Base-by-base conservation (phyloP, 192 early-diverging fungal genomes). In the Umbelopsis sp. region DNA sequence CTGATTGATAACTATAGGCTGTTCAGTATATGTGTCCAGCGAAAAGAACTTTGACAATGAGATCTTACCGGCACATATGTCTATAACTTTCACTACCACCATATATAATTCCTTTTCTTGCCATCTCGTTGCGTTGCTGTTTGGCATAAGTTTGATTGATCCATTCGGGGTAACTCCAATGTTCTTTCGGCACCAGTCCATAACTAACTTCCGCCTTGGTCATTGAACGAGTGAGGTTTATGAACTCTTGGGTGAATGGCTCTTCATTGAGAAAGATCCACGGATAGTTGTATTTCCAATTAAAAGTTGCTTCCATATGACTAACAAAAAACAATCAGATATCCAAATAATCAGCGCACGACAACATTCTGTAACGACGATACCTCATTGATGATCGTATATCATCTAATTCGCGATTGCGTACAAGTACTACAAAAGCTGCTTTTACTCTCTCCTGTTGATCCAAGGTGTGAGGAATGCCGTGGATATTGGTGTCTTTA, bases 151-250 rank as follows among this genome's bases (percentile, higher is more conserved):
- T 82, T 73, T 85, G 67, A 77, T 94, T 81, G 73, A 97, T 93
- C 88, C 91, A 93, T 7, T 71, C 71, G 1, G 95, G 95, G 64
- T 90, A 89, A 50, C 84, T 87, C 94, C 95, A 95, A 70, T 91
- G 88, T 64, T 93, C 89, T n/a, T 73, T 35, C 10, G 87, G 86
- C 25, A 95, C 45, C 23, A 80, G 66, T 0, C 84, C 85, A 81
- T 87, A 89, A 1, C 81, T 81, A 12, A 81, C 80, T 30, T 86
- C 80, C 46, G 81, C 80, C 0, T 80, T 77, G 8, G 88, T 89
- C 76, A 83, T 81, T 0, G 72, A 68, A 0, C 75, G 66, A 0
- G 82, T 88, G 67, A 78, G 49, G 22, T 76, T 71, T 25, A 84
- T 85, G 66, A 93, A 93, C 20, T 86, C 76, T 27, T 87, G 81